Conservation (phyloP, 73 alveolate genomes). For the Tetrahymena malaccensis region DNA sequence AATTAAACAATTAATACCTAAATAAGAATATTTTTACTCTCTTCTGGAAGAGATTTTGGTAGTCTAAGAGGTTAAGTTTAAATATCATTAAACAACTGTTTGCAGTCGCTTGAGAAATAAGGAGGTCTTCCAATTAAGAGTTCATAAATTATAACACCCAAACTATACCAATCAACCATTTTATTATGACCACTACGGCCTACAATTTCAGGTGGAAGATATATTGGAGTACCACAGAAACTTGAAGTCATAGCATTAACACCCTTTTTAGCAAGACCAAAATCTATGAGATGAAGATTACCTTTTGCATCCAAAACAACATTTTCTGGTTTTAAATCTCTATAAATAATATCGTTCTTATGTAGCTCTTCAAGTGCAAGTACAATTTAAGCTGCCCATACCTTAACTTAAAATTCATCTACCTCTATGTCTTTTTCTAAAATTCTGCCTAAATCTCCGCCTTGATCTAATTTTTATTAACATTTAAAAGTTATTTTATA, state of each 20-base stretch:
- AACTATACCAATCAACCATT: constrained; percentile 43
- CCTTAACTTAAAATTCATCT: constrained; percentile 73
- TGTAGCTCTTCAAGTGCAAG: constrained; percentile 84
- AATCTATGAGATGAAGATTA: constrained; percentile 87
- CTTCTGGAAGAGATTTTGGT: neutral
- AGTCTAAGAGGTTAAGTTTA: neutral
- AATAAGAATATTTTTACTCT: constrained; percentile 1
- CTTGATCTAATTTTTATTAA: constrained; percentile 16
- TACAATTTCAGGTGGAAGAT: constrained; percentile 91
- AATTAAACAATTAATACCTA: neutral
- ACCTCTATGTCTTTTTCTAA: constrained; percentile 73
- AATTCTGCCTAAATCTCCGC: constrained; percentile 82
- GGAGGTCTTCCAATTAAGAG: constrained; percentile 32
- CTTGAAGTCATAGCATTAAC: constrained; percentile 58
- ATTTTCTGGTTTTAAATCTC: constrained; percentile 93
- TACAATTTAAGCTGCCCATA: constrained; percentile 74
- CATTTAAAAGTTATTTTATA: neutral
- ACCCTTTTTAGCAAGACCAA: constrained; percentile 87
- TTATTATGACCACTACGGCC: constrained; percentile 81
- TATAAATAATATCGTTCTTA: constrained; percentile 74
- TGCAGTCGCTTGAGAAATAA: neutral
- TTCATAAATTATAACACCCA: constrained; percentile 26
- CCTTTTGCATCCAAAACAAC: constrained; percentile 91
- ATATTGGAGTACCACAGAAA: constrained; percentile 88
- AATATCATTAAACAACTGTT: constrained; percentile 1